Percentiles rank a stretch among this genome's conserved stretches.
Evolutionary conservation across 495 filamentous ascomycete species (phyloP).

Genomic region (Ascodesmis nigricans): DNA sequence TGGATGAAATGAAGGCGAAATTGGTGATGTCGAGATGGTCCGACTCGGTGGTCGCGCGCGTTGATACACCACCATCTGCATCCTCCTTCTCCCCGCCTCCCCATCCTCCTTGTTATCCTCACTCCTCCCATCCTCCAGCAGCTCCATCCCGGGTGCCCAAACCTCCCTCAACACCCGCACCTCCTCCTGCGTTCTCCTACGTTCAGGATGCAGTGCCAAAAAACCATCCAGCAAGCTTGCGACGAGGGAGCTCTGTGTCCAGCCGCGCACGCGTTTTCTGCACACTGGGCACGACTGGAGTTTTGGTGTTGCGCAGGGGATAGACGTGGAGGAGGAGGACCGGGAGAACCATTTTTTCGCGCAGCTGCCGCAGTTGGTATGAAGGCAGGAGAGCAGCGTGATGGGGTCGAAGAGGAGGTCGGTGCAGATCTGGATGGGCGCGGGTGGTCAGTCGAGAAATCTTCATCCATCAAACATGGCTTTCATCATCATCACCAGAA

Average conservation of each 20-base stretch:
- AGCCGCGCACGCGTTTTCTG: conserved; percentile 61
- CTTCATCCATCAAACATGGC: no score
- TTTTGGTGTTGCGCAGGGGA: conserved; percentile 28
- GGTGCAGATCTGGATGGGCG: conserved; percentile 57
- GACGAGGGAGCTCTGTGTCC: conserved; percentile 62
- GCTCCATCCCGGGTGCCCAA: conserved; percentile 58
- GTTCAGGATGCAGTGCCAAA: conserved; percentile 49
- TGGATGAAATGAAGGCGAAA: neutral
- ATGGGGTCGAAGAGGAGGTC: conserved; percentile 89
- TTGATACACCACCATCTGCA: neutral
- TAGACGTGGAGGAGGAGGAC: conserved; percentile 21
- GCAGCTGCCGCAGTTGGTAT: conserved; percentile 90
- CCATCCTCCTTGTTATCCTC: conserved; percentile 1
- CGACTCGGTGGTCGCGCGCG: neutral
- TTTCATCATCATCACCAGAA: no score
- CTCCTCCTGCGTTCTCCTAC: conserved; percentile 41
- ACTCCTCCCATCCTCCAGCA: conserved; percentile 25
- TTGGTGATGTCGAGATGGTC: neutral
- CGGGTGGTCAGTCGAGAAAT: neutral
- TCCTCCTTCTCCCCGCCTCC: neutral
- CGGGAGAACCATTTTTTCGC: conserved; percentile 80
- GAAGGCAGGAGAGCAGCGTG: conserved; percentile 88
- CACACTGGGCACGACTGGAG: conserved; percentile 82
- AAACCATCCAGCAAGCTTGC: conserved; percentile 67
- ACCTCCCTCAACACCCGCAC: conserved; percentile 43